These are phyloP conservation scores for Syncephalastrum monosporum DNA, from an alignment of 371 early-diverging fungal species.

Conservation along the genomic window DNA sequence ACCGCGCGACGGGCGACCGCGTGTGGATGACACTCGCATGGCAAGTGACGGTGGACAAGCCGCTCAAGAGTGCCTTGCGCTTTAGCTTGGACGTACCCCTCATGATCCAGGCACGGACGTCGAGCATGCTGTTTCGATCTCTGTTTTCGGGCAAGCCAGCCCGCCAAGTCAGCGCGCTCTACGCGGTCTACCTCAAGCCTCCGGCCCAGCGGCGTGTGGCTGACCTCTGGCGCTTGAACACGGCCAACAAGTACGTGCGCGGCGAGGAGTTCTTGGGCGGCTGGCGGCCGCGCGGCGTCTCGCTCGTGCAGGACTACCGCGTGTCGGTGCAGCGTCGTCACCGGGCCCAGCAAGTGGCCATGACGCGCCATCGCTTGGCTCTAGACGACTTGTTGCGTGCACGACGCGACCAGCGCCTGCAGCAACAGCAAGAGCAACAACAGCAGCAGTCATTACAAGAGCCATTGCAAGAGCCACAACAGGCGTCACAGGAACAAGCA, in stretches of 20 bases:
- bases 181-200: constrained; percentile 53
- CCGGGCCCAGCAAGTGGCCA: constrained; percentile 47
- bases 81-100: constrained; percentile 46
- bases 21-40: constrained; percentile 49
- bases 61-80: constrained; percentile 39
- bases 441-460: too few relatives aligned
- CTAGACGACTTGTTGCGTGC: too few relatives aligned
- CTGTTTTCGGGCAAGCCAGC: constrained; percentile 31
- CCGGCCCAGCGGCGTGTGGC: constrained; percentile 46
- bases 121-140: constrained; percentile 28
- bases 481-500: too few relatives aligned
- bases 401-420: too few relatives aligned
- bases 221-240: constrained; percentile 72
- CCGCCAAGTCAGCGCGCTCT: constrained; percentile 44
- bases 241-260: constrained; percentile 74
- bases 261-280: constrained; percentile 76
- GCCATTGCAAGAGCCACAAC: too few relatives aligned
- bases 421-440: too few relatives aligned
- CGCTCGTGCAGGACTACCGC: constrained; percentile 60
- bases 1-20: constrained; percentile 46
- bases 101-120: constrained; percentile 43
- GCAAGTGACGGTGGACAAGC: constrained; percentile 36
- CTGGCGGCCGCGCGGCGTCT: constrained; percentile 75
- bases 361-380: constrained; percentile 39
- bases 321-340: constrained; percentile 28